Conservation (phyloP, 108 stramenopile species). For the Discostella stelligeroides region DNA sequence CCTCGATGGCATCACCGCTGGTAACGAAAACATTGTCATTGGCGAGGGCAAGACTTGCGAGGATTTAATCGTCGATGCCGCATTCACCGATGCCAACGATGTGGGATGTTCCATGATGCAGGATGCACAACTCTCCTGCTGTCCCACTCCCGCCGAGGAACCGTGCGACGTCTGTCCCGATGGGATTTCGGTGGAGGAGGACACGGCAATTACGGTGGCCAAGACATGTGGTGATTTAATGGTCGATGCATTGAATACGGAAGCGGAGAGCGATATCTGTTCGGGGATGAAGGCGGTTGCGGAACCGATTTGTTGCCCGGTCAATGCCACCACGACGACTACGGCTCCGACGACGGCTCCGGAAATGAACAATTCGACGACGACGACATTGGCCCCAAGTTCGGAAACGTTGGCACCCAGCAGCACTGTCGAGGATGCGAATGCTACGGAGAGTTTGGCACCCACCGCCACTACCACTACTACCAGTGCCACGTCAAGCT, state of each 20-base stretch:
- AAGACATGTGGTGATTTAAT: conserved; percentile 1
- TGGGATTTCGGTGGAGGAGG: not conserved
- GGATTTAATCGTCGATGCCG: not conserved
- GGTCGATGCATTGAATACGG: not conserved
- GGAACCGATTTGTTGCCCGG: not conserved
- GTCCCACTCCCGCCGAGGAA: not conserved
- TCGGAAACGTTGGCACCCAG: no score
- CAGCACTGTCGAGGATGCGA: no score
- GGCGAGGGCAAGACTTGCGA: conserved; percentile 2
- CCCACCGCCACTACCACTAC: no score
- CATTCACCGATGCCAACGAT: no score
- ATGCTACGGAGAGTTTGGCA: no score
- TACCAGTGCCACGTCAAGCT: no score
- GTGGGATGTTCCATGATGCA: not conserved
- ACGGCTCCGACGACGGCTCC: not conserved
- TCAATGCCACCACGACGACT: not conserved
- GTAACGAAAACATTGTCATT: not conserved
- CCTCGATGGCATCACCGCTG: not conserved
- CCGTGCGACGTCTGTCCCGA: conserved; percentile 1
- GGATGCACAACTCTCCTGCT: conserved; percentile 1
- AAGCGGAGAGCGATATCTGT: not conserved
- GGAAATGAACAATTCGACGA: no score
- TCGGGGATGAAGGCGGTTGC: conserved; percentile 1
- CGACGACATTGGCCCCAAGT: no score
- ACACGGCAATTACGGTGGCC: not conserved